Percentiles rank a stretch among this genome's conserved stretches.
Conservation (phyloP, 768 basidiomycete genomes). For the Lactarius psammicola region DNA sequence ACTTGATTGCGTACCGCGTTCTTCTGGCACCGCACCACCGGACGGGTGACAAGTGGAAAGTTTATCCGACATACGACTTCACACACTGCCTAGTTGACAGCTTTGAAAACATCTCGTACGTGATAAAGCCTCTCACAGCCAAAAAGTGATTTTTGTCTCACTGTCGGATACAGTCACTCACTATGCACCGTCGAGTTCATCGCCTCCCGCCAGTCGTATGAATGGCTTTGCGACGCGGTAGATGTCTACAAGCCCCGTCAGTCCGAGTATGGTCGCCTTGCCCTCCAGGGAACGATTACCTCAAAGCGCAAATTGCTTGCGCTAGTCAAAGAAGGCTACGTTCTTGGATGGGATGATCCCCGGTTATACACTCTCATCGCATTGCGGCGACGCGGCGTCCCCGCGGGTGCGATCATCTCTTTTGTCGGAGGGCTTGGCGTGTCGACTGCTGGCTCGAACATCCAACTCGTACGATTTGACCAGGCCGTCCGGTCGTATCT, state of each 20-base stretch:
- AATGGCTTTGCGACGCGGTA: constrained; percentile 98
- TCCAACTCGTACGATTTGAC: constrained; percentile 88
- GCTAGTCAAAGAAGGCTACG: constrained; percentile 81
- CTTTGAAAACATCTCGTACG: constrained; percentile 98
- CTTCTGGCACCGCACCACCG: constrained; percentile 89
- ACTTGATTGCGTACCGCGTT: constrained; percentile 94
- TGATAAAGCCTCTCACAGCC: constrained; percentile 29
- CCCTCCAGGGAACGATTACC: constrained; percentile 90
- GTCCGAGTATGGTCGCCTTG: constrained; percentile 93
- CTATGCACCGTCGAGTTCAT: constrained; percentile 97
- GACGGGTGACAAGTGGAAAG: constrained; percentile 90
- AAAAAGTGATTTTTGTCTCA: constrained; percentile 8
- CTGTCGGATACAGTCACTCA: constrained; percentile 66
- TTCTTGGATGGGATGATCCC: constrained; percentile 96
- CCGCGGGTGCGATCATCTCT: constrained; percentile 91
- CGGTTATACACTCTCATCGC: constrained; percentile 96
- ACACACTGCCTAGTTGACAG: constrained; percentile 98
- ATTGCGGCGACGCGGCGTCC: constrained; percentile 89
- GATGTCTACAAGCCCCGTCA: constrained; percentile 96
- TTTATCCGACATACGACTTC: constrained; percentile 99
- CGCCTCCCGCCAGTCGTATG: constrained; percentile 93
- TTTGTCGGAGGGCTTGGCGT: constrained; percentile 96
- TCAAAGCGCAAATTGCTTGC: constrained; percentile 94
- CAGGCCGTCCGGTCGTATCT: constrained; percentile 85
- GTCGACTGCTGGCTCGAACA: constrained; percentile 78